Percentiles rank a stretch among this genome's conserved stretches.
These are phyloP conservation scores for Chrysanthemum seticuspe DNA, from an alignment of 129 eudicot genomes.

Conservation along the genomic window DNA sequence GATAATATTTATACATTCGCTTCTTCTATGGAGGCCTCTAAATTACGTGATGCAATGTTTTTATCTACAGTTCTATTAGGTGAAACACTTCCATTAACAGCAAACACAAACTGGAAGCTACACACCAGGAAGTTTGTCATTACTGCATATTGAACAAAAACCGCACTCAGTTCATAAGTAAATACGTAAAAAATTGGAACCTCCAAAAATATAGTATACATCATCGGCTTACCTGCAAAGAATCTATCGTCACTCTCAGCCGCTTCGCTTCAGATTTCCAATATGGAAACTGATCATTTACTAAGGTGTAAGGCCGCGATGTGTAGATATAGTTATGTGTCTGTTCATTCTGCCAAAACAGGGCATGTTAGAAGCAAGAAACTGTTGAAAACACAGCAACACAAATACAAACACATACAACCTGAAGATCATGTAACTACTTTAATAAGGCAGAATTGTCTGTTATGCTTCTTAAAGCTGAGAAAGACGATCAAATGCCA, in stretches of 20 bases:
- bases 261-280: constrained; percentile 79
- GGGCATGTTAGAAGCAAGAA: constrained; percentile 22
- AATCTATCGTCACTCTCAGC: constrained; percentile 54
- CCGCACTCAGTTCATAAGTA: too few relatives aligned
- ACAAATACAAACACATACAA: too few relatives aligned
- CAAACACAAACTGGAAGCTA: too few relatives aligned
- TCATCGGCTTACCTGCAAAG: constrained; percentile 63
- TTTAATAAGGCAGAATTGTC: constrained; percentile 63
- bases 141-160: too few relatives aligned
- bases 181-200: too few relatives aligned
- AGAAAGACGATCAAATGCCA: constrained; percentile 80
- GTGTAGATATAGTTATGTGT: constrained; percentile 62
- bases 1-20: not conserved
- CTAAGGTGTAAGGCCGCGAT: constrained; percentile 70
- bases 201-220: not conserved
- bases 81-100: constrained; percentile 50
- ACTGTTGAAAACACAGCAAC: too few relatives aligned
- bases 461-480: constrained; percentile 93
- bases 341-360: constrained; percentile 61
- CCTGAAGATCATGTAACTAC: constrained; percentile 90
- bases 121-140: too few relatives aligned
- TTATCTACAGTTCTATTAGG: constrained; percentile 70
- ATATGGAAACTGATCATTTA: constrained; percentile 85
- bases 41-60: constrained; percentile 36
- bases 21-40: too few relatives aligned